Conservation (phyloP, 257 asterid species). For the Solanum lycopersicoides region DNA sequence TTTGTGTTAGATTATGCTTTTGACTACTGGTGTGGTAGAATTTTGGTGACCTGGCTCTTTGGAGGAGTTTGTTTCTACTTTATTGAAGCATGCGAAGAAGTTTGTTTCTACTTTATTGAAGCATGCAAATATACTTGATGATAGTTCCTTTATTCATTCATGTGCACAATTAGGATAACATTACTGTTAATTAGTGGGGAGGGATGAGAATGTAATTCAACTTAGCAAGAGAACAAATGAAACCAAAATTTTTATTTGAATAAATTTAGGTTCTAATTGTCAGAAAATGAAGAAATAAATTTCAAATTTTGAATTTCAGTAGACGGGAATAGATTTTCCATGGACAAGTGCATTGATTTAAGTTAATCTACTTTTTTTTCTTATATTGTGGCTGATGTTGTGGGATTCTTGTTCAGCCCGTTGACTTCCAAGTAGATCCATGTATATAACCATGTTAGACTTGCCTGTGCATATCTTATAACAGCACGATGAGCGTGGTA, state of each 20-base stretch:
- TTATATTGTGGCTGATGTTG: constrained; percentile 21
- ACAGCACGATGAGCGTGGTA: constrained; percentile 90
- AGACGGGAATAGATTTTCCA: not conserved
- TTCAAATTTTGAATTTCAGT: not conserved
- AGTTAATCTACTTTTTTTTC: not conserved
- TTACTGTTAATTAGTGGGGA: not conserved
- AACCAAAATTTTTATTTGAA: not conserved
- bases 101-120: not conserved
- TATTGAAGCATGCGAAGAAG: not conserved
- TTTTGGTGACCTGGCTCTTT: not conserved
- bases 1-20: not conserved
- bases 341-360: not conserved
- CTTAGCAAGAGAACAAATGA: not conserved
- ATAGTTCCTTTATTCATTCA: not conserved
- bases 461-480: constrained; percentile 82
- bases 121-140: not conserved
- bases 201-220: not conserved
- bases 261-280: not conserved
- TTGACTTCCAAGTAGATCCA: constrained; percentile 42
- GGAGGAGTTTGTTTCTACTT: not conserved
- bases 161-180: not conserved
- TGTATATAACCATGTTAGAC: constrained; percentile 71
- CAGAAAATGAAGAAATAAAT: not conserved
- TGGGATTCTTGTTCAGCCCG: constrained; percentile 42
- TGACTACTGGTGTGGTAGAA: not conserved